Base-by-base conservation (phyloP, 2,329 filamentous ascomycete species). In the Lasiodiplodia theobromae region DNA sequence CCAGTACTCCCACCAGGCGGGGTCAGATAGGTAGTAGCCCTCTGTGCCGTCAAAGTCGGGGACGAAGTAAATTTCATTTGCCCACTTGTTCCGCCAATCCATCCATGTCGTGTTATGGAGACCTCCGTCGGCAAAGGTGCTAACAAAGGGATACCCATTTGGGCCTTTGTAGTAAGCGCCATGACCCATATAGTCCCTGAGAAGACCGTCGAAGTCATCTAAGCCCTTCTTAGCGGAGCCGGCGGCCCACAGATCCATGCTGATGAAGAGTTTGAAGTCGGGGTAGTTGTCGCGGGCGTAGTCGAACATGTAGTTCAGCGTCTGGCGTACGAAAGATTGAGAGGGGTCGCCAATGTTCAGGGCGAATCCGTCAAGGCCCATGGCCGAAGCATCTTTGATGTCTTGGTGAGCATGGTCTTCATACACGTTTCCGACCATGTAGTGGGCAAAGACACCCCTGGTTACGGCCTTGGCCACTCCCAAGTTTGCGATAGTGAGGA, bases 201-300 rank as follows among this genome's bases (percentile, higher is more conserved):
- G 40, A n/a, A 65, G 16, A 16, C 18, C 23, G n/a, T 65, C 51
- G 44, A 53, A 65, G 25, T 53, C 47, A 8, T 14, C 23, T 3
- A 52, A 8, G 2, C n/a, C 74, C 38, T 72, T 71, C 70, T 70
- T 71, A 25, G 75, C 71, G 56, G 76, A 72, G 3, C 66, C 65
- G 16, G 70, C 69, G 31, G 73, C 74, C 56, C 70, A 76, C 49
- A 79, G 70, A 68, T 80, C 79, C 69, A 81, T 74, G 67, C 77
- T 80, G 70, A 81, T 75, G 70, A 80, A 80, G 8, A 80, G 72
- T 70, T 77, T 77, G 71, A 81, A 78, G 44, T 72, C 66, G 66
- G 70, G 58, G 58, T 63, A 23, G 23, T 47, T 74, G 44, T 56
- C 70, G 11, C 67, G 68, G 4, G 78, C 77, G 65, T 74, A 71